Percentiles rank a stretch among this genome's conserved stretches.
phyloP scores from a whole-genome alignment of 371 early-diverging fungal species.

The Apophysomyces trapeziformis region DNA sequence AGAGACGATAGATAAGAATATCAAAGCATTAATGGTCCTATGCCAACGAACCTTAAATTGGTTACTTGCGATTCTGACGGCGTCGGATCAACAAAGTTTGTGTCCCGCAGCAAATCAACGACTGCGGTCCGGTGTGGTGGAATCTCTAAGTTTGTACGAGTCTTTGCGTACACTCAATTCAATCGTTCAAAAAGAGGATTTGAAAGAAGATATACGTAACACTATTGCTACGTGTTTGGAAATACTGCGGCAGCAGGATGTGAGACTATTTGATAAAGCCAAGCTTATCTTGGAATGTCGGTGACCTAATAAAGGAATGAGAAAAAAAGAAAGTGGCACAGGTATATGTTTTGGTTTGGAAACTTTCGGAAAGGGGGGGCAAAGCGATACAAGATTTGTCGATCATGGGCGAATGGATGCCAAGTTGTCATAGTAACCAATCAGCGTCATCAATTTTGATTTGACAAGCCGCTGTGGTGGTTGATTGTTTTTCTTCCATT shows the following conservation, averaged over 20 bases:
- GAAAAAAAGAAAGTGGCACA: not conserved
- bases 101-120: conserved; percentile 15
- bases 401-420: too few relatives aligned
- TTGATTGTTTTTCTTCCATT: not conserved
- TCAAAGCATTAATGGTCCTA: conserved; percentile 21
- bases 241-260: not conserved
- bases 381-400: too few relatives aligned
- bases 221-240: not conserved
- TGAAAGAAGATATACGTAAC: conserved; percentile 7
- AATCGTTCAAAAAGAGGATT: conserved; percentile 1
- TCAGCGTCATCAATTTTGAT: not conserved
- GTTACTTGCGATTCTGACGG: conserved; percentile 14
- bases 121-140: conserved; percentile 20
- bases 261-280: not conserved
- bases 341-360: too few relatives aligned
- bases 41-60: conserved; percentile 30
- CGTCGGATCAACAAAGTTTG: conserved; percentile 13
- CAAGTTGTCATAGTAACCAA: not conserved
- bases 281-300: not conserved
- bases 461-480: too few relatives aligned
- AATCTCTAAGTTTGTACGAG: conserved; percentile 29
- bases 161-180: conserved; percentile 25
- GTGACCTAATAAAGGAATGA: not conserved
- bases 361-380: too few relatives aligned
- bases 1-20: not conserved